Conservation (phyloP, 495 filamentous ascomycete genomes). For the Penicillium macrosclerotiorum region DNA sequence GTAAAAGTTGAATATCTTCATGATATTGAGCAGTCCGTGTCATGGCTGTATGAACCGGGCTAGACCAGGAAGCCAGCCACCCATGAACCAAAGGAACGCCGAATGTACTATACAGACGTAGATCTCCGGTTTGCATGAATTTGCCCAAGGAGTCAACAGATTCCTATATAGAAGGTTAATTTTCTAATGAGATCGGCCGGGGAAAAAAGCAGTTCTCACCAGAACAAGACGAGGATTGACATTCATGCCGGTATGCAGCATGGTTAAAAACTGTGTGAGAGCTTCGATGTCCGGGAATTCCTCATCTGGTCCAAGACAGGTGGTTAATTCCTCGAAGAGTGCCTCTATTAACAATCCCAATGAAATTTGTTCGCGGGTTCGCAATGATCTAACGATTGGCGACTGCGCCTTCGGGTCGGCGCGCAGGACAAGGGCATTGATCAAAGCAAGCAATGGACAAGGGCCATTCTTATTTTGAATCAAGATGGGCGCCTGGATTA, state of each 20-base stretch:
- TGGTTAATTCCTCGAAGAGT: conserved; percentile 88
- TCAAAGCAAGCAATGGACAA: conserved; percentile 87
- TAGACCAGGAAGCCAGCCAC: conserved; percentile 72
- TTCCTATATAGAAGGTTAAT: conserved; percentile 28
- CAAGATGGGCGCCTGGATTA: conserved; percentile 71
- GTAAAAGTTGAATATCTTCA: conserved; percentile 84
- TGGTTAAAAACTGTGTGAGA: conserved; percentile 80
- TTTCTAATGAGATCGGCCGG: neutral
- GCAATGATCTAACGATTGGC: conserved; percentile 70
- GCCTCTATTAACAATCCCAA: conserved; percentile 81
- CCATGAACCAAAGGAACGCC: conserved; percentile 88
- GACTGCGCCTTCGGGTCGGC: conserved; percentile 63
- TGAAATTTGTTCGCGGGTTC: conserved; percentile 81
- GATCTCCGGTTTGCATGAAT: conserved; percentile 80
- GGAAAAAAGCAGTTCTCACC: conserved; percentile 23
- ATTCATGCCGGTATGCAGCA: conserved; percentile 95
- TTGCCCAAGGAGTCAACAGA: conserved; percentile 56
- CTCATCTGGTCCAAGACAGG: conserved; percentile 49
- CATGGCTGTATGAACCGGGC: conserved; percentile 64
- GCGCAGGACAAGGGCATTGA: conserved; percentile 85
- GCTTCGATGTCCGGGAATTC: conserved; percentile 82
- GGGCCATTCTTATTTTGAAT: conserved; percentile 93
- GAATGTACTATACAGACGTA: conserved; percentile 85
- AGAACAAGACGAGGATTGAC: conserved; percentile 86
- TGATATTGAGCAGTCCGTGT: conserved; percentile 72